These are phyloP conservation scores for Pythium scleroteichum DNA, from an alignment of 352 stramenopile genomes.

Conservation along the genomic window DNA sequence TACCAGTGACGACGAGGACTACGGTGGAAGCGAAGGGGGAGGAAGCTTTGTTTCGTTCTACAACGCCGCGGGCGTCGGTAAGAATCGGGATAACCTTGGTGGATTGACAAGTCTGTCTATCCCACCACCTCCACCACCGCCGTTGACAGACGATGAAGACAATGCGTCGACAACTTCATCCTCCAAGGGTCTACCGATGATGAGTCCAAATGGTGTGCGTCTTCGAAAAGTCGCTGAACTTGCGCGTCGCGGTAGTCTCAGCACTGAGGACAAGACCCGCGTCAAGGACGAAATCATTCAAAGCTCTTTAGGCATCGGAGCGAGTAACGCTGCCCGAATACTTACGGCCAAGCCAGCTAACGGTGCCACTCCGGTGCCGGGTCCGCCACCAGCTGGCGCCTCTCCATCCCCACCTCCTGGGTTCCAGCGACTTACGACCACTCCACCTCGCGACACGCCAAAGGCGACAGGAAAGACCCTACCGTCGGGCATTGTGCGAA, in stretches of 20 bases:
- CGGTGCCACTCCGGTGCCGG: constrained; percentile 16
- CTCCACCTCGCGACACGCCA: constrained; percentile 46
- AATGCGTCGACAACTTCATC: constrained; percentile 62
- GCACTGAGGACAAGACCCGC: constrained; percentile 81
- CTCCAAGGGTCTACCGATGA: constrained; percentile 71
- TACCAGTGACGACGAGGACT: constrained; percentile 66
- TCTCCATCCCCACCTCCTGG: constrained; percentile 43
- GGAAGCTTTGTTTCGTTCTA: constrained; percentile 77
- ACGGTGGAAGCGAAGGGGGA: constrained; percentile 56
- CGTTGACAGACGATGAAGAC: constrained; percentile 67
- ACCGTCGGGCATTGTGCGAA: constrained; percentile 55
- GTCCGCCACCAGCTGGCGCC: constrained; percentile 29
- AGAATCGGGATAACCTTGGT: constrained; percentile 29
- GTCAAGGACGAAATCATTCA: constrained; percentile 89
- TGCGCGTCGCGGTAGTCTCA: constrained; percentile 73
- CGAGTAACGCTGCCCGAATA: constrained; percentile 60
- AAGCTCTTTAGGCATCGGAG: constrained; percentile 74
- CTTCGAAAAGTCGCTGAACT: constrained; percentile 80
- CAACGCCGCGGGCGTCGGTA: constrained; percentile 47
- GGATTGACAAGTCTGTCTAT: constrained; percentile 59
- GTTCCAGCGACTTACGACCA: constrained; percentile 41
- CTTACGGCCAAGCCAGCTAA: constrained; percentile 44
- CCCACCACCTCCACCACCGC: constrained; percentile 57
- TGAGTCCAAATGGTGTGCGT: constrained; percentile 78
- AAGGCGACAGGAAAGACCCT: constrained; percentile 57